Conservation (phyloP, 2,329 filamentous ascomycete genomes). For the Penicillium sp. region DNA sequence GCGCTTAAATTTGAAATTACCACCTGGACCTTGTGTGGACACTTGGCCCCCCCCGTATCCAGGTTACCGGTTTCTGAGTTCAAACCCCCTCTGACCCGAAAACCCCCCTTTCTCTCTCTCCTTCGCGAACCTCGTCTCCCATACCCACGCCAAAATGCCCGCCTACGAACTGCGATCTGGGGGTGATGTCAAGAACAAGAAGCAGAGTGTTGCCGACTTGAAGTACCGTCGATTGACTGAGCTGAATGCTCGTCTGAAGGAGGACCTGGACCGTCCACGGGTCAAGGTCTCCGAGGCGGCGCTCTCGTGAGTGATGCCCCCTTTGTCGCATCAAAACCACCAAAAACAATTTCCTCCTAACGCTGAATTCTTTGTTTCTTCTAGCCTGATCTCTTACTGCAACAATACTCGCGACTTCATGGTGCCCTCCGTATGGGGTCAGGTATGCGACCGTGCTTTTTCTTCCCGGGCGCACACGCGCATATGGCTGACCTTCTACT, state of each 20-base stretch:
- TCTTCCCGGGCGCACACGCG: constrained; percentile 8
- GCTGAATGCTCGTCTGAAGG: constrained; percentile 91
- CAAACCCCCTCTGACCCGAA: constrained; percentile 2
- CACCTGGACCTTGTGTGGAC: neutral
- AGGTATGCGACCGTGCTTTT: constrained; percentile 47
- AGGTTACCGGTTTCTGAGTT: neutral
- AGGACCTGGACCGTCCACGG: constrained; percentile 91
- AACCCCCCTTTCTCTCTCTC: constrained; percentile 16
- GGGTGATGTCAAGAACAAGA: constrained; percentile 78
- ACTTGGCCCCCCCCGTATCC: constrained; percentile 1
- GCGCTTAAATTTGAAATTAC: neutral
- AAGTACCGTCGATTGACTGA: constrained; percentile 96
- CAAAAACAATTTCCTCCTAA: neutral
- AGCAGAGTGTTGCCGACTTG: constrained; percentile 98
- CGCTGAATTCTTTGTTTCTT: constrained; percentile 7
- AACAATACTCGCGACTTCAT: constrained; percentile 98
- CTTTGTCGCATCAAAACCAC: constrained; percentile 5
- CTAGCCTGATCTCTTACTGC: constrained; percentile 94
- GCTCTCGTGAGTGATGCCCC: constrained; percentile 63
- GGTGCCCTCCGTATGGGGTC: constrained; percentile 96
- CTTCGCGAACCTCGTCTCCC: neutral
- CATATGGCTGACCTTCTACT: constrained; percentile 15
- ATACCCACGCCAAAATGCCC: constrained; percentile 50
- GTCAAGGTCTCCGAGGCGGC: constrained; percentile 95
- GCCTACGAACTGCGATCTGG: constrained; percentile 66